Percentiles rank a stretch among this genome's conserved stretches.
phyloP scores from a whole-genome alignment of 2,329 filamentous ascomycete species.

The Pestalotiopsis sp. region DNA sequence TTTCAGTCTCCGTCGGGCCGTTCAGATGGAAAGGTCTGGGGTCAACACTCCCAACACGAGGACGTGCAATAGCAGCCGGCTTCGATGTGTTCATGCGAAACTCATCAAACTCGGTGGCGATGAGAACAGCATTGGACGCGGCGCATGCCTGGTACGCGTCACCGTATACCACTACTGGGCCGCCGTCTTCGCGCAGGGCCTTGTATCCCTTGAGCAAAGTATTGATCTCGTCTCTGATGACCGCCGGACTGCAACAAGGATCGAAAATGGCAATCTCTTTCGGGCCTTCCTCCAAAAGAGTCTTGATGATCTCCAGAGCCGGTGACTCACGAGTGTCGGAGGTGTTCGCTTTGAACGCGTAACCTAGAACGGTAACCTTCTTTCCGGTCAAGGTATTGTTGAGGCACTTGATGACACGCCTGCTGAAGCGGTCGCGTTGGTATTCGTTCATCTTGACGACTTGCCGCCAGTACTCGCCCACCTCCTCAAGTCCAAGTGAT shows the following conservation, averaged over 20 bases:
- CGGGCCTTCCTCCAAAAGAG: conserved; percentile 65
- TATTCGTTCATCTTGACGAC: conserved; percentile 79
- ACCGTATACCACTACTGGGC: conserved; percentile 49
- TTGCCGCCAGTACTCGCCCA: conserved; percentile 74
- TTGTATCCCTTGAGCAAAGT: conserved; percentile 38
- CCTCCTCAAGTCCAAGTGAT: conserved; percentile 68
- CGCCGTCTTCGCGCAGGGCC: conserved; percentile 38
- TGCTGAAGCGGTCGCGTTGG: conserved; percentile 69
- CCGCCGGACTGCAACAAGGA: conserved; percentile 58
- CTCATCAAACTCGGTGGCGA: conserved; percentile 61
- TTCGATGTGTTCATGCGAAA: not conserved
- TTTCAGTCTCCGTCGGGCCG: conserved; percentile 44
- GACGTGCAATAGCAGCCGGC: not conserved
- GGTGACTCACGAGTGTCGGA: conserved; percentile 74
- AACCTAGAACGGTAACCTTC: conserved; percentile 74
- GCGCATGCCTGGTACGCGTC: conserved; percentile 53
- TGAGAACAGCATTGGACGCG: conserved; percentile 51
- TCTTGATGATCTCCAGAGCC: conserved; percentile 68
- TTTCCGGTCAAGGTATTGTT: conserved; percentile 71
- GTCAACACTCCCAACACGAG: conserved; percentile 37
- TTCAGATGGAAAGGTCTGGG: conserved; percentile 46
- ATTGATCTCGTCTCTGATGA: conserved; percentile 54
- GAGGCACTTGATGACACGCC: conserved; percentile 66
- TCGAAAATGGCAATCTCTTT: conserved; percentile 70
- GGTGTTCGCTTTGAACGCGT: conserved; percentile 81